These are phyloP conservation scores for Lentinula novae-zelandiae DNA, from an alignment of 1,284 basidiomycete species.

Conservation along the genomic window DNA sequence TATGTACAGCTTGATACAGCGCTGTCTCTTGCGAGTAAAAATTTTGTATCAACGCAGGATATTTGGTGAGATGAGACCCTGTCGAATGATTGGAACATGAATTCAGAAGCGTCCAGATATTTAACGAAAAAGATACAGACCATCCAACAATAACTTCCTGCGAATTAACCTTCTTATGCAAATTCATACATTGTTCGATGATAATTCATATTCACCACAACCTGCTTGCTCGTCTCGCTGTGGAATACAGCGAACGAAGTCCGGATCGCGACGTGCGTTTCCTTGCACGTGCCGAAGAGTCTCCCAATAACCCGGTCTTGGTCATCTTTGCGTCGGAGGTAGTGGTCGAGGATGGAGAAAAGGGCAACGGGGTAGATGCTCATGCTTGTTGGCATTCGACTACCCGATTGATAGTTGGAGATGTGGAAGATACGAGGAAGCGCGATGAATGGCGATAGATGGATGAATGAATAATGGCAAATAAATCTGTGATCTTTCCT, in stretches of 20 bases:
- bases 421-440: not conserved
- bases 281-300: slow-evolving; percentile 80
- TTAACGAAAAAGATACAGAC: slow-evolving; percentile 40
- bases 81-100: slow-evolving; percentile 75
- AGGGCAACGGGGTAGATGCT: slow-evolving; percentile 91
- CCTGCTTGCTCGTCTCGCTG: slow-evolving; percentile 88
- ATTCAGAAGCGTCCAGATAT: not conserved
- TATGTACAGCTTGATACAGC: slow-evolving; percentile 87
- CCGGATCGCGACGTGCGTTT: slow-evolving; percentile 73
- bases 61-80: slow-evolving; percentile 87
- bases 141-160: slow-evolving; percentile 90
- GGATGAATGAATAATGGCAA: too few species aligned
- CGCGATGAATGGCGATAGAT: too few species aligned
- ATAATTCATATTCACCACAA: slow-evolving; percentile 95
- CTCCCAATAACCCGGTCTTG: slow-evolving; percentile 96
- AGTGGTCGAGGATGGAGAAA: slow-evolving; percentile 96
- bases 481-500: too few species aligned
- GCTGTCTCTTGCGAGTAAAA: slow-evolving; percentile 94
- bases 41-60: slow-evolving; percentile 97
- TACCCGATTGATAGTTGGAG: slow-evolving; percentile 20
- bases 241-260: slow-evolving; percentile 88
- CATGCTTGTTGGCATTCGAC: slow-evolving; percentile 70
- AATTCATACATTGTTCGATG: slow-evolving; percentile 89
- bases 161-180: slow-evolving; percentile 81
- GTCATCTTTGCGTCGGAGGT: slow-evolving; percentile 79